Evolutionary conservation across 371 early-diverging fungal species (phyloP), one percentile per base, ranked within the genome.

Genomic region (Mortierella sp.): DNA sequence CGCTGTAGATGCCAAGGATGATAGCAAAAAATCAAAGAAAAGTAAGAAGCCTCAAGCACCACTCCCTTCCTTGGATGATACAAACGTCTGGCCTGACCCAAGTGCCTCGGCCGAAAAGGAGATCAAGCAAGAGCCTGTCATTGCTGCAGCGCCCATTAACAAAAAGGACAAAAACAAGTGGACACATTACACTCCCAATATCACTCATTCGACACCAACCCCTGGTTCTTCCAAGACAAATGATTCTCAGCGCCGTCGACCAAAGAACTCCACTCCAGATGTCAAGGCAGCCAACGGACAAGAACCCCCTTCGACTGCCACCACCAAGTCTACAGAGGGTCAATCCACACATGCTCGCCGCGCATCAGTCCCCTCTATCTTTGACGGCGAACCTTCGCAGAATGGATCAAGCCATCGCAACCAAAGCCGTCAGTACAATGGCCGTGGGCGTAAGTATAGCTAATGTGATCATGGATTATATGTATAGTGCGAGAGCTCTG

Each of bases 111-210:
- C 81, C 28, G 81, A 81, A 64, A 81, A 75, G 66, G 81, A 81
- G 59, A 11, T 51, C 57, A 81, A 75, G 81, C 81, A 62, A 22
- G 81, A 81, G 32, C 57, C 72, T 14, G 60, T 72, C 2, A 28
- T 60, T 58, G 64, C 68, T 37, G 62, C 80, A 16, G 73, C 81
- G 37, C 76, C 81, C 4, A 66, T 75, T 59, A 75, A 54, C 74
- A 84, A 80, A 32, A 86, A 86, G 84, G 87, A 84, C 66, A 91
- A 89, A 76, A 88, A 88, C 55, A 89, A 87, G 81, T 88, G 91
- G 86, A 89, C 87, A 39, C 87, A 88, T n/a, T 85, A 83, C 62
- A 89, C 91, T 45, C 90, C 91, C 66, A 89, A 87, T 47, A 88
- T 91, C 62, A 88, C 87, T n/a, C 91, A 91, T 65, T 70, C 86